phyloP scores from a whole-genome alignment of 2,329 filamentous ascomycete species.

The Colletotrichum scovillei region DNA sequence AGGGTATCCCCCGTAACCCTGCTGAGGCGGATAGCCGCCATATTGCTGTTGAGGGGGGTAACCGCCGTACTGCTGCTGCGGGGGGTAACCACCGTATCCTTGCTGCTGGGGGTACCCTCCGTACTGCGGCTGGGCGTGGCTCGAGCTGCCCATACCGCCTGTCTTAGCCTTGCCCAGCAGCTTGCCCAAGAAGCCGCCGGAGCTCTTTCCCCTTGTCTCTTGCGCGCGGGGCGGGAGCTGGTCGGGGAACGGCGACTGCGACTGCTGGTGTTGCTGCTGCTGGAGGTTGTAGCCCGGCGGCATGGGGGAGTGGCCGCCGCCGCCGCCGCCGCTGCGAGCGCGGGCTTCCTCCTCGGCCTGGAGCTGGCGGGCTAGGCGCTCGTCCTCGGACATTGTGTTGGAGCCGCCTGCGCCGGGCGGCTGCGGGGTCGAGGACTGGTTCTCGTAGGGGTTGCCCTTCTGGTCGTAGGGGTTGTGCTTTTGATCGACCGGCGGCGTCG shows the following conservation, averaged over 20 bases:
- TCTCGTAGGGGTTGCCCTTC: conserved; percentile 69
- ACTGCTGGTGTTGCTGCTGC: conserved; percentile 40
- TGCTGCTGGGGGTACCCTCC: conserved; percentile 44
- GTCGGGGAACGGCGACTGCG: conserved; percentile 44
- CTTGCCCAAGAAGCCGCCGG: conserved; percentile 63
- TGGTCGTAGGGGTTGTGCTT: conserved; percentile 73
- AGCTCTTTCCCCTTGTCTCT: conserved; percentile 49
- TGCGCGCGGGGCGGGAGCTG: conserved; percentile 56
- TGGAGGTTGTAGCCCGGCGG: conserved; percentile 42
- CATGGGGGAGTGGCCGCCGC: conserved; percentile 43
- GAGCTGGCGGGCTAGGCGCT: conserved; percentile 77
- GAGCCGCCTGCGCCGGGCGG: conserved; percentile 46
- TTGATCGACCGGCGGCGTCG: conserved; percentile 56
- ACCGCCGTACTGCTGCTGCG: conserved; percentile 40
- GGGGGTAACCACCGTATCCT: conserved; percentile 45
- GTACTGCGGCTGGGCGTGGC: conserved; percentile 45
- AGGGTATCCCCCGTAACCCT: conserved; percentile 51
- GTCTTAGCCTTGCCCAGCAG: conserved; percentile 61
- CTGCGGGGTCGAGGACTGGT: conserved; percentile 42
- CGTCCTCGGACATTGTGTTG: conserved; percentile 70
- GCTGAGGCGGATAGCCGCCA: conserved; percentile 46
- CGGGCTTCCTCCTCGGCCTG: conserved; percentile 84
- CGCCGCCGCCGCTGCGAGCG: conserved; percentile 43
- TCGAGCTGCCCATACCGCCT: conserved; percentile 44
- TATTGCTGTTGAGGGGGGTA: conserved; percentile 42